Evolutionary conservation across 2,329 filamentous ascomycete genomes (phyloP).

Genomic region (Fusarium sp.): DNA sequence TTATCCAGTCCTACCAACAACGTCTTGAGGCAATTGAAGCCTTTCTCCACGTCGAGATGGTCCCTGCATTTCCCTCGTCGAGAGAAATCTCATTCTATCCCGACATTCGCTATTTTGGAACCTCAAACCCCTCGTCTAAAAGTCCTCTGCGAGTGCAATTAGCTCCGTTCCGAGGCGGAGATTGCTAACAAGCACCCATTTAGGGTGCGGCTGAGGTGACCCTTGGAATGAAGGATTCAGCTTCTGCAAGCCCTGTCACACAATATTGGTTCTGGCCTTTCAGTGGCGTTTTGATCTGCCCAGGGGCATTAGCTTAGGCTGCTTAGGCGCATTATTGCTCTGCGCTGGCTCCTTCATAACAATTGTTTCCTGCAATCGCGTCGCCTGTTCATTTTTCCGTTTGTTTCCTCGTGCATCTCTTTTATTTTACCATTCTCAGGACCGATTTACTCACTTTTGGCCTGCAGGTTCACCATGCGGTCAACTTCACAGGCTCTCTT

Average conservation of each 20-base stretch:
- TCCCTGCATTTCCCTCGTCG: neutral
- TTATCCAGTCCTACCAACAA: neutral
- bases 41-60: neutral
- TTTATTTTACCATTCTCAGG: neutral
- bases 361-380: neutral
- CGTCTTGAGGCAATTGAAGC: neutral
- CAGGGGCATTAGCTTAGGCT: neutral
- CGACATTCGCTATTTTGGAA: neutral
- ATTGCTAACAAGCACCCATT: neutral
- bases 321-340: neutral
- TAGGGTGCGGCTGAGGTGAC: neutral
- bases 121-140: no score
- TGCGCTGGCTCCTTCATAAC: neutral
- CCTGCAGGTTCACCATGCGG: neutral
- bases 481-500: neutral
- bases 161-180: neutral
- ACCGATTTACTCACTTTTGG: neutral
- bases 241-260: neutral
- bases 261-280: neutral
- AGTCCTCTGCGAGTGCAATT: fast-evolving
- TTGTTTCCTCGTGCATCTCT: neutral
- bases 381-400: neutral
- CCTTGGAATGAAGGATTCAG: neutral
- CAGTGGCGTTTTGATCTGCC: neutral
- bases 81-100: neutral